Evolutionary conservation across 306 rosid species (phyloP).

Genomic region (Castanopsis chinensis): DNA sequence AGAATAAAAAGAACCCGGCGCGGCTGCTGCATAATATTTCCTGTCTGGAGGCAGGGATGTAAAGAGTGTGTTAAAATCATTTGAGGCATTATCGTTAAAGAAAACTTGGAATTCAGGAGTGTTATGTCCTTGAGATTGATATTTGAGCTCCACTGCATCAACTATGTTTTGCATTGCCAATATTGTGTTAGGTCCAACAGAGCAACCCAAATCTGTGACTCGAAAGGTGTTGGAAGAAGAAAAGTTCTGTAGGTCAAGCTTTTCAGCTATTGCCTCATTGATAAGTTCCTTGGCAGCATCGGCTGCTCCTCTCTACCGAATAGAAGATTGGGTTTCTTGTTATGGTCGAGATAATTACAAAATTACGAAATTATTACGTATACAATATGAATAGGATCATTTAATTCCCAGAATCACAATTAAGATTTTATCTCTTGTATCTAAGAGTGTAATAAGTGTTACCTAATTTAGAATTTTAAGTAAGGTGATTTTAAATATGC

Average conservation of each 20-base stretch:
- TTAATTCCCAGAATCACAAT: no score
- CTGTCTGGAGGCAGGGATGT: conserved; percentile 11
- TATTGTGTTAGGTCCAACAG: conserved; percentile 40
- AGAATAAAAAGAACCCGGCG: conserved; percentile 34
- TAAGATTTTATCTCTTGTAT: no score
- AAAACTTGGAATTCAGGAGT: conserved; percentile 29
- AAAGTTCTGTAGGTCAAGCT: conserved; percentile 11
- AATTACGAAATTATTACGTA: no score
- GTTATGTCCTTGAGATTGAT: background rate
- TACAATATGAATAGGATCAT: no score
- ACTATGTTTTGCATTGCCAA: conserved; percentile 23
- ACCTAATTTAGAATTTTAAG: no score
- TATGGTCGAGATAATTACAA: no score
- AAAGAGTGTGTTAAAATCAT: conserved; percentile 41
- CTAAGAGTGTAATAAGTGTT: no score
- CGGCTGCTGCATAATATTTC: conserved; percentile 15
- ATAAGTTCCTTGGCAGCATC: conserved; percentile 16
- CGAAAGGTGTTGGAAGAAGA: conserved; percentile 17
- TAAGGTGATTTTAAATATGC: no score
- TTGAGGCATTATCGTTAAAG: conserved; percentile 32
- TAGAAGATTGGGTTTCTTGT: background rate
- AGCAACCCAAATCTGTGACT: conserved; percentile 43
- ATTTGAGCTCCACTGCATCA: conserved; percentile 19
- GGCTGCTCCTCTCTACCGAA: background rate
- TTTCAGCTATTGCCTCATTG: conserved; percentile 18